Evolutionary conservation across 352 stramenopile species (phyloP).

Genomic region (Globisporangium nagaii): DNA sequence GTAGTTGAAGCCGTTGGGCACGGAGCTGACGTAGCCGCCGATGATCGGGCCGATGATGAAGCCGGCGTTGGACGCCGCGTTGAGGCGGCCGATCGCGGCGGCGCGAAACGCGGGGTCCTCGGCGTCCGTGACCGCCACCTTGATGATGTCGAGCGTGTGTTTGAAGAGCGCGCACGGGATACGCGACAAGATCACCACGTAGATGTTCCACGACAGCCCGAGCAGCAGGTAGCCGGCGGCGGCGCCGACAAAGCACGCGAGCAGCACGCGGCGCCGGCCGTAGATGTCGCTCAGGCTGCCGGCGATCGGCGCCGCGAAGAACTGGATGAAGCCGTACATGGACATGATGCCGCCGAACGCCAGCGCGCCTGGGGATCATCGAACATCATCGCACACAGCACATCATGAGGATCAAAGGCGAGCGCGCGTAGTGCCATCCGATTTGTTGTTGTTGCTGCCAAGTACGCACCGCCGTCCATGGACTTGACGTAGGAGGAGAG

Average conservation of each 20-base stretch:
- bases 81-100: slow-evolving; percentile 59
- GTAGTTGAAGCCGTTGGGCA: slow-evolving; percentile 78
- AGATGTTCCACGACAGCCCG: slow-evolving; percentile 73
- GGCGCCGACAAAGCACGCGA: slow-evolving; percentile 58
- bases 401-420: neutral
- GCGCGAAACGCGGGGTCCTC: slow-evolving; percentile 29
- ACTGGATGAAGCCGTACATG: slow-evolving; percentile 83
- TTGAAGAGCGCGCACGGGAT: slow-evolving; percentile 74
- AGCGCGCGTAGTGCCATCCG: too few relatives aligned
- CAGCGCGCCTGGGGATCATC: slow-evolving; percentile 29
- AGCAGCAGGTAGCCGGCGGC: slow-evolving; percentile 64
- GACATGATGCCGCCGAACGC: slow-evolving; percentile 77
- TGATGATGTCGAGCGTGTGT: slow-evolving; percentile 77
- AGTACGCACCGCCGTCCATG: slow-evolving; percentile 46
- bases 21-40: slow-evolving; percentile 59
- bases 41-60: slow-evolving; percentile 74
- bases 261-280: slow-evolving; percentile 44
- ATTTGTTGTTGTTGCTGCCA: too few relatives aligned
- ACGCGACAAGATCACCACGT: slow-evolving; percentile 68
- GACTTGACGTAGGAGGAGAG: slow-evolving; percentile 73
- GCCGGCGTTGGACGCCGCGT: slow-evolving; percentile 62
- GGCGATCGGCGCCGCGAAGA: slow-evolving; percentile 70
- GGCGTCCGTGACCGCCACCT: slow-evolving; percentile 61
- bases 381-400: neutral
- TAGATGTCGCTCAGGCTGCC: slow-evolving; percentile 74